Percentiles rank a stretch among this genome's conserved stretches.
Evolutionary conservation across 164 flowering plant genomes (phyloP).

Genomic region (Litsea cubeba): DNA sequence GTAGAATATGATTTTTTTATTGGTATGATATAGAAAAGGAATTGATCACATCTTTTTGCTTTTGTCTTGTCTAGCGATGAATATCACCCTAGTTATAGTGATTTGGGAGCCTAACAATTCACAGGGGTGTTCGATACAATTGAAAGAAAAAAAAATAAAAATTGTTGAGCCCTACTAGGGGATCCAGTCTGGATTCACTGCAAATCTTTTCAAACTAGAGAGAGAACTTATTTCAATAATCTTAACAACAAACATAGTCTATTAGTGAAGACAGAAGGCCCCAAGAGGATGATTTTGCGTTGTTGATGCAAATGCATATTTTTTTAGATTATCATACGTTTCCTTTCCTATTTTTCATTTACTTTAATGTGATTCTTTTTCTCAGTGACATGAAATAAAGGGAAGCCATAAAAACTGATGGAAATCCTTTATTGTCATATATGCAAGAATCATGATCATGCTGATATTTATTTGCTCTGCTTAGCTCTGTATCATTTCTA

Average conservation of each 20-base stretch:
- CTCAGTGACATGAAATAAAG: too few relatives aligned
- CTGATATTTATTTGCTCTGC: not conserved
- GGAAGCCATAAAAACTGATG: not conserved
- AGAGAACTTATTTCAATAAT: not conserved
- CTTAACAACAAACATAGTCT: not conserved
- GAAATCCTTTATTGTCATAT: not conserved
- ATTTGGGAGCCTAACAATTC: too few relatives aligned
- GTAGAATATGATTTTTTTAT: too few relatives aligned
- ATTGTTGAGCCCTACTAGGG: too few relatives aligned
- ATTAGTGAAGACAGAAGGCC: not conserved
- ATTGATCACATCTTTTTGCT: too few relatives aligned
- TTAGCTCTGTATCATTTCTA: not conserved
- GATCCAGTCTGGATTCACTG: not conserved
- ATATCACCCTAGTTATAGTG: too few relatives aligned
- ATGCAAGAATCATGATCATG: not conserved
- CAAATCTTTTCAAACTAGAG: not conserved
- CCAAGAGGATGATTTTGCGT: not conserved
- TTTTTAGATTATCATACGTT: too few relatives aligned
- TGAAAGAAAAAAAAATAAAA: too few relatives aligned
- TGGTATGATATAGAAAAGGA: too few relatives aligned
- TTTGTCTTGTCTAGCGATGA: too few relatives aligned
- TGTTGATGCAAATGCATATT: not conserved
- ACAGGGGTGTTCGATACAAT: too few relatives aligned
- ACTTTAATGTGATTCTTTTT: not conserved
- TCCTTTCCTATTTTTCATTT: not conserved